phyloP scores from a whole-genome alignment of 371 early-diverging fungal species.

The Mucor saturninus region DNA sequence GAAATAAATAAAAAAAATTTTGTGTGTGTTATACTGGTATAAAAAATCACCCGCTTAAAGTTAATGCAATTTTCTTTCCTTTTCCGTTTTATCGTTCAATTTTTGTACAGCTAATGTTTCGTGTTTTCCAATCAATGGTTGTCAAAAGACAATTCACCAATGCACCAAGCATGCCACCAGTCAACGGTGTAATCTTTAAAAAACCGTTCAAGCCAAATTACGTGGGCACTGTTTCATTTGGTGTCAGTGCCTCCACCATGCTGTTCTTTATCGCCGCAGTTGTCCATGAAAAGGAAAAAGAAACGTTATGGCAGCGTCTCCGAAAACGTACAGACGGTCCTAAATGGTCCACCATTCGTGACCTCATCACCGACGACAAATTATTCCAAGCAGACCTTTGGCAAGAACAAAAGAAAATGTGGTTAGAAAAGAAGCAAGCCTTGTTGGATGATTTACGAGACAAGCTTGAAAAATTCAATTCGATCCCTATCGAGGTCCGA shows the following conservation, averaged over 20 bases:
- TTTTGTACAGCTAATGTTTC: not conserved
- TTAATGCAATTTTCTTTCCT: too few species aligned
- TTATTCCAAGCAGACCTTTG: not conserved
- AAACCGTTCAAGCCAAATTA: conserved; percentile 5
- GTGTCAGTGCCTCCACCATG: conserved; percentile 10
- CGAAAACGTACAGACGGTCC: conserved; percentile 3
- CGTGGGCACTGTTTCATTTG: conserved; percentile 23
- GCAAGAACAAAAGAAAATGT: conserved; percentile 14
- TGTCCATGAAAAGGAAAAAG: conserved; percentile 22
- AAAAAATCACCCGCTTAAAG: too few species aligned
- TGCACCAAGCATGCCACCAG: not conserved
- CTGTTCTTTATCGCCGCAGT: conserved; percentile 25
- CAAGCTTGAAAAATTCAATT: conserved; percentile 5
- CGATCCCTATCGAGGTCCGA: conserved; percentile 46
- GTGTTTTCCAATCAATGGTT: not conserved
- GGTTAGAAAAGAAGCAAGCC: conserved; percentile 14
- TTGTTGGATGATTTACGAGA: conserved; percentile 6
- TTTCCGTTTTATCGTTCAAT: too few species aligned
- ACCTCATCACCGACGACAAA: conserved; percentile 13
- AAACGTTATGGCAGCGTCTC: conserved; percentile 25
- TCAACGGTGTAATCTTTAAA: not conserved
- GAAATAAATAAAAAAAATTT: conserved; percentile 12
- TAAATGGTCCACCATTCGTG: conserved; percentile 16
- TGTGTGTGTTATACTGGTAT: too few species aligned
- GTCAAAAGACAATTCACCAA: not conserved